These are phyloP conservation scores for Cladophialophora psammophila DNA, from an alignment of 2,329 filamentous ascomycete species.

Conservation along the genomic window DNA sequence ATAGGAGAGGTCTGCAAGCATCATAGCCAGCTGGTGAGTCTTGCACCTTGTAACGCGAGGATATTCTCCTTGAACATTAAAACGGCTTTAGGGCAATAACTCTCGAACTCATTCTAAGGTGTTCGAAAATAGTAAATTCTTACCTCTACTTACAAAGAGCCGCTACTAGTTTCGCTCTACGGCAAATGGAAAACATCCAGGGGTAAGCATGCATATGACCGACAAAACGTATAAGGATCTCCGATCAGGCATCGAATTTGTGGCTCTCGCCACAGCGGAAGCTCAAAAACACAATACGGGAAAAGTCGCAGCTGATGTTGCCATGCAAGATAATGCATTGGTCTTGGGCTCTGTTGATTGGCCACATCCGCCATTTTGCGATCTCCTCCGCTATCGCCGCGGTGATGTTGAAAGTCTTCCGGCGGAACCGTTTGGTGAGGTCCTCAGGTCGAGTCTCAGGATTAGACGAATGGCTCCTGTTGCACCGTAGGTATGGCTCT, in stretches of 20 bases:
- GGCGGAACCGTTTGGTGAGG: background rate
- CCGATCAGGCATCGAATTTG: background rate
- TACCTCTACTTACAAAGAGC: background rate
- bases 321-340: background rate
- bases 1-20: background rate
- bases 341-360: background rate
- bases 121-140: no score
- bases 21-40: background rate
- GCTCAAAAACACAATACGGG: background rate
- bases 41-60: background rate
- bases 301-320: background rate
- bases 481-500: background rate
- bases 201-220: background rate
- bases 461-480: background rate
- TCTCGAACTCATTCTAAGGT: background rate
- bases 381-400: constrained; percentile 1
- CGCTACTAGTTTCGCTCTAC: background rate
- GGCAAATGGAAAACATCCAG: background rate
- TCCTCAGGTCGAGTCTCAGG: background rate
- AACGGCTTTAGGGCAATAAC: background rate
- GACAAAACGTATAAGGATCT: background rate
- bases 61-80: background rate
- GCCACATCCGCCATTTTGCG: background rate
- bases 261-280: background rate
- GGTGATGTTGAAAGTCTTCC: background rate